These are phyloP conservation scores for Thielaviopsis euricoi DNA, from an alignment of 2,329 filamentous ascomycete species.

Conservation along the genomic window DNA sequence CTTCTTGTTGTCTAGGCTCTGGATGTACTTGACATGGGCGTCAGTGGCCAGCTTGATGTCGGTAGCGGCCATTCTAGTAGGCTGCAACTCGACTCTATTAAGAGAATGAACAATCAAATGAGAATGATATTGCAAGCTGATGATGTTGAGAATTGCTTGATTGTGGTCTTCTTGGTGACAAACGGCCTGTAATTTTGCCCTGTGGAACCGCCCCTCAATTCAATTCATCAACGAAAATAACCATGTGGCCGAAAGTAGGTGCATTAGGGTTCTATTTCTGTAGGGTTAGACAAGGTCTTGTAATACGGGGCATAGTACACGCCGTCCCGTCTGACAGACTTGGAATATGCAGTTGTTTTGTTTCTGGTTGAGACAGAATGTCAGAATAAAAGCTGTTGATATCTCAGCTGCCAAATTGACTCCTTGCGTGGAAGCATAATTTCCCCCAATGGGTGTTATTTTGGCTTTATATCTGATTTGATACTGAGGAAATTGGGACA, in stretches of 20 bases:
- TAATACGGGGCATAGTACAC: not conserved
- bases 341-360: not conserved
- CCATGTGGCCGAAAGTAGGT: not conserved
- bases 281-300: not conserved
- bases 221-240: not conserved
- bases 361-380: not conserved
- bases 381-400: not conserved
- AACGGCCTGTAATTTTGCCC: not conserved
- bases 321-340: not conserved
- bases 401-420: not conserved
- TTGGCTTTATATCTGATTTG: too few relatives aligned
- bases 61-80: constrained; percentile 13
- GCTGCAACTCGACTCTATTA: too few relatives aligned
- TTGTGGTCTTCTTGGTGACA: not conserved
- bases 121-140: not conserved
- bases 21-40: constrained; percentile 78
- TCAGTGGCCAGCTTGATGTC: constrained; percentile 31
- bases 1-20: constrained; percentile 76
- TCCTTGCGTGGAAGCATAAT: not conserved
- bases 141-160: not conserved
- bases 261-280: not conserved
- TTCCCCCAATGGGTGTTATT: too few relatives aligned
- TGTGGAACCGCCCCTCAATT: not conserved
- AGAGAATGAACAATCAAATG: not conserved
- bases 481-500: too few relatives aligned